Conservation (phyloP, 2,329 filamentous ascomycete species). For the Fusarium albosuccineum region DNA sequence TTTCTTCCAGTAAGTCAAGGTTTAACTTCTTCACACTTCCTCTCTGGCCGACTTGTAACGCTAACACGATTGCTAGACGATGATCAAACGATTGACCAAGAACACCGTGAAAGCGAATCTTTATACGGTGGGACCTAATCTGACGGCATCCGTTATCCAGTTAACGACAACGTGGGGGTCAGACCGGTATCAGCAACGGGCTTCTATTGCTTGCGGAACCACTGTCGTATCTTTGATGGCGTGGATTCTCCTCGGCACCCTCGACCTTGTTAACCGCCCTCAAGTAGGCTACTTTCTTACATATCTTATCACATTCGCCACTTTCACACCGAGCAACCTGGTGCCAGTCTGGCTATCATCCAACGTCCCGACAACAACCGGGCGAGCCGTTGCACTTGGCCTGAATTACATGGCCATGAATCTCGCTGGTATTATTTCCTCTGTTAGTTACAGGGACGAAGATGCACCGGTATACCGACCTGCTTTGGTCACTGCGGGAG, state of each 20-base stretch:
- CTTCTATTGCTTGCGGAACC: too few species aligned
- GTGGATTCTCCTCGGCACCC: too few species aligned
- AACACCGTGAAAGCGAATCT: neutral
- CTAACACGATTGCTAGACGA: neutral
- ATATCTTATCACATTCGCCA: neutral
- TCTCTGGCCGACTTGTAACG: neutral
- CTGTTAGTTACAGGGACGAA: neutral
- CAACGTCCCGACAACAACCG: neutral
- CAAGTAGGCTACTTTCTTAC: neutral
- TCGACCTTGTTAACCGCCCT: too few species aligned
- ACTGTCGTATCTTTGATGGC: too few species aligned
- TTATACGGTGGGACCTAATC: neutral
- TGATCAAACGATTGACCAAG: neutral
- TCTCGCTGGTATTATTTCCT: neutral
- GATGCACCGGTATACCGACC: neutral
- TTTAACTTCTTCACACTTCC: too few species aligned
- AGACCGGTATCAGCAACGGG: too few species aligned
- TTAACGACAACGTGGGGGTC: neutral
- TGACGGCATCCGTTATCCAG: neutral
- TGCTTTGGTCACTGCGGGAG: neutral
- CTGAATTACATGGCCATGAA: constrained; percentile 1
- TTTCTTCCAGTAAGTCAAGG: neutral
- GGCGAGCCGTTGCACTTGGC: neutral
- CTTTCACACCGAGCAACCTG: neutral
- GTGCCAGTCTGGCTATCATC: neutral